Evolutionary conservation across 495 filamentous ascomycete genomes (phyloP), one percentile per base, ranked within the genome.

Genomic region (Talaromyces trachyspermus): DNA sequence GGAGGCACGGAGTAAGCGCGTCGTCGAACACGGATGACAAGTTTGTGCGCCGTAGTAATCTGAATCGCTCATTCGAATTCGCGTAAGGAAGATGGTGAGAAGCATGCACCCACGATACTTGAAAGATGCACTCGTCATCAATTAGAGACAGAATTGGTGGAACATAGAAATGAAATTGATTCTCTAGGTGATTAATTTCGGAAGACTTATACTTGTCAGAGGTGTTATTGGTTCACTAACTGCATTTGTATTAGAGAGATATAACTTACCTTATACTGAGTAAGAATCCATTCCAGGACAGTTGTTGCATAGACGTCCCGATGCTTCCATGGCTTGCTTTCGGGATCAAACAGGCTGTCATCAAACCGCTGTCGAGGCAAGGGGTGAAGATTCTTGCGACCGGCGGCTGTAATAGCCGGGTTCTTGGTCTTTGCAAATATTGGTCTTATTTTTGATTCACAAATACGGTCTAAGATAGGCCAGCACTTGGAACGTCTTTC

Each of bases 131-230:
- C 11, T 70, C 58, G 57, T 90, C 85, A 60, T 97, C 92, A 43
- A 88, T 71, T 2, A 97, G 69, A 3, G 83, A 78, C 2, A 98
- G 75, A 0, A 95, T 68, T 1, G 87, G 85, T 1, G 92, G 92
- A n/a, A 91, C 74, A 33, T 86, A 76, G n/a, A 94, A 75, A 0
- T 78, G 80, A 80, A 89, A 95, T 48, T 86, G 71, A 4, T 53
- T 48, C 52, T 77, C 70, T 3, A 77, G 58, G n/a, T 59, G 48
- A 6, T 29, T 29, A 25, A 54, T 53, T 23, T 65, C 55, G 9
- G 54, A 46, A 5, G 59, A 15, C 66, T 69, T n/a, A n/a, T n/a
- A n/a, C n/a, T n/a, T n/a, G n/a, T n/a, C n/a, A n/a, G n/a, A n/a
- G n/a, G n/a, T n/a, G 35, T 26, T 47, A 32, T 20, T 42, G 57